phyloP scores from a whole-genome alignment of 768 basidiomycete genomes.

The Neoboletus subvelutipes region DNA sequence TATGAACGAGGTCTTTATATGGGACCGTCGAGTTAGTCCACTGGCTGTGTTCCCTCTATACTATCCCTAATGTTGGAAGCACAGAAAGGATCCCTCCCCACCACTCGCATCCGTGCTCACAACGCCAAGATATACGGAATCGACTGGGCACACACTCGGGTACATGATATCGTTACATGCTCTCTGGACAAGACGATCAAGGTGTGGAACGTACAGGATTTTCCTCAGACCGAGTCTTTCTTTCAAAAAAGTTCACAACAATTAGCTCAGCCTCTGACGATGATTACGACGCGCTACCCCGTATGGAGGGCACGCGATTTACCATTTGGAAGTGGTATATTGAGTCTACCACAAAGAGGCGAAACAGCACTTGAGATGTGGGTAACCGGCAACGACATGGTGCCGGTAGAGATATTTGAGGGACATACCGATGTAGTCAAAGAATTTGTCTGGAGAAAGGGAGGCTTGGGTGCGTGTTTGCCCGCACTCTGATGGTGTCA shows the following conservation, averaged over 20 bases:
- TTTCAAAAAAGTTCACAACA: constrained; percentile 10
- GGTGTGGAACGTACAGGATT: constrained; percentile 55
- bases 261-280: constrained; percentile 41
- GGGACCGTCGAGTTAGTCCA: constrained; percentile 83
- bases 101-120: constrained; percentile 76
- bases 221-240: constrained; percentile 7
- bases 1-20: constrained; percentile 81
- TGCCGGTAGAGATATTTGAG: constrained; percentile 72
- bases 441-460: constrained; percentile 94
- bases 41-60: not conserved
- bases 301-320: constrained; percentile 93
- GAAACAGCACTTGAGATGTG: constrained; percentile 86
- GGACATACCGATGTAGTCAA: constrained; percentile 94
- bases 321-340: constrained; percentile 87
- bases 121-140: constrained; percentile 95
- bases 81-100: constrained; percentile 86
- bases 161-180: constrained; percentile 88
- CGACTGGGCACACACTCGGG: constrained; percentile 82
- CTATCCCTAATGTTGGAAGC: constrained; percentile 2
- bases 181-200: constrained; percentile 94
- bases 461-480: constrained; percentile 46
- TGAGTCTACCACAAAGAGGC: constrained; percentile 87
- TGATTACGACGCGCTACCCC: constrained; percentile 78
- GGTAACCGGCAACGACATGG: constrained; percentile 33
- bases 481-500: not conserved